These are phyloP conservation scores for Jasminum sambac DNA, from an alignment of 257 asterid genomes.

Conservation along the genomic window DNA sequence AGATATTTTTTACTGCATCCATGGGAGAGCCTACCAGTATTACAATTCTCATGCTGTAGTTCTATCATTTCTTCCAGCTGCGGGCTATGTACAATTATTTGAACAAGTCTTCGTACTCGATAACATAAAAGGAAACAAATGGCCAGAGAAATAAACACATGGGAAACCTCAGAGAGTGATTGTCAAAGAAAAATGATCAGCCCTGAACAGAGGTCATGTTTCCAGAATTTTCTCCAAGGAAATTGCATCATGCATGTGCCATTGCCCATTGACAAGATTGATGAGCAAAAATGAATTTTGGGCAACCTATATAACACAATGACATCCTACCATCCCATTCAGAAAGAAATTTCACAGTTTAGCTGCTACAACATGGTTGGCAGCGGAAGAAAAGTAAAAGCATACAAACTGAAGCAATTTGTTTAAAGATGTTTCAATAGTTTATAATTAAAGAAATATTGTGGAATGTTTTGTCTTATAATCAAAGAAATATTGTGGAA, in stretches of 20 bases:
- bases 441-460: conserved; percentile 20
- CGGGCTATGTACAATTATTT: background rate
- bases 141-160: background rate
- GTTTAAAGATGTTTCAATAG: background rate
- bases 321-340: conserved; percentile 9
- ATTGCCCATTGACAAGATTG: conserved; percentile 4
- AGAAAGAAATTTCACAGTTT: conserved; percentile 6
- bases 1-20: conserved; percentile 17
- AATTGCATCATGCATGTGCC: conserved; percentile 19
- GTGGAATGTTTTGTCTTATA: conserved; percentile 27
- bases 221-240: conserved; percentile 16
- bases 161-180: background rate
- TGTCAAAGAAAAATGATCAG: background rate
- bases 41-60: background rate
- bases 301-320: conserved; percentile 12
- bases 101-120: conserved; percentile 5
- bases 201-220: background rate
- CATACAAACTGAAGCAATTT: background rate
- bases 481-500: conserved; percentile 27
- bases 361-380: conserved; percentile 9
- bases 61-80: background rate
- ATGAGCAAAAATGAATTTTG: conserved; percentile 11
- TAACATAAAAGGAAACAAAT: conserved; percentile 10
- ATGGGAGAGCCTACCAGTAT: background rate
- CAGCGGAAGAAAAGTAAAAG: conserved; percentile 5